Conservation (phyloP, 129 eudicot species). For the Escallonia herrerae region DNA sequence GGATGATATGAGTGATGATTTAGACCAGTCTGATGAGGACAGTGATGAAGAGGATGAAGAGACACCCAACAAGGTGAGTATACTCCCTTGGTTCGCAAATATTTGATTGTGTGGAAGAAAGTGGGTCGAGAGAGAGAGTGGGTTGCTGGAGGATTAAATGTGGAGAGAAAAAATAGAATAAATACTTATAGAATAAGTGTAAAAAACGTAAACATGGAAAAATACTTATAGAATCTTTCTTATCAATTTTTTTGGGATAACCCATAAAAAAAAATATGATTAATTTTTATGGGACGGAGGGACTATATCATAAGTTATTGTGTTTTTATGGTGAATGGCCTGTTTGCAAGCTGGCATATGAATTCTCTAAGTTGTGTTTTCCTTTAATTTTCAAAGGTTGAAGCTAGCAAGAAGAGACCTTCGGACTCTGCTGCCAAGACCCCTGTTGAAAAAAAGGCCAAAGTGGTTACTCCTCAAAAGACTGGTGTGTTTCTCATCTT, state of each 20-base stretch:
- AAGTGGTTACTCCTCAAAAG: slow-evolving; percentile 58
- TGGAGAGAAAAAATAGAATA: no score
- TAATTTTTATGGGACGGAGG: no score
- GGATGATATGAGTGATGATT: slow-evolving; percentile 40
- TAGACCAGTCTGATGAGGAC: slow-evolving; percentile 38
- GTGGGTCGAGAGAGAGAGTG: no score
- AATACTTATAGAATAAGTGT: no score
- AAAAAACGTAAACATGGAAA: no score
- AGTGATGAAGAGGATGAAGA: slow-evolving; percentile 53
- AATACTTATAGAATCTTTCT: no score
- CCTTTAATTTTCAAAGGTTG: slow-evolving; percentile 23
- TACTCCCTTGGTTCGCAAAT: no score
- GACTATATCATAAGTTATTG: not conserved
- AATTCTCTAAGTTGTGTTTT: not conserved
- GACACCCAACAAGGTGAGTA: slow-evolving; percentile 68
- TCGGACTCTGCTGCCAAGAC: slow-evolving; percentile 51
- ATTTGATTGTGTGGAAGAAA: no score
- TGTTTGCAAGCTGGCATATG: not conserved
- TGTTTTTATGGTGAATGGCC: not conserved
- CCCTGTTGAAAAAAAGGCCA: slow-evolving; percentile 66
- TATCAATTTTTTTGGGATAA: no score
- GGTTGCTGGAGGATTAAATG: no score
- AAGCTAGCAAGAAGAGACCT: slow-evolving; percentile 68
- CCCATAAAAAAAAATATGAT: no score
- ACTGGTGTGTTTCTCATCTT: slow-evolving; percentile 37